Base-by-base conservation (phyloP, 257 asterid species). In the Vinca minor region DNA sequence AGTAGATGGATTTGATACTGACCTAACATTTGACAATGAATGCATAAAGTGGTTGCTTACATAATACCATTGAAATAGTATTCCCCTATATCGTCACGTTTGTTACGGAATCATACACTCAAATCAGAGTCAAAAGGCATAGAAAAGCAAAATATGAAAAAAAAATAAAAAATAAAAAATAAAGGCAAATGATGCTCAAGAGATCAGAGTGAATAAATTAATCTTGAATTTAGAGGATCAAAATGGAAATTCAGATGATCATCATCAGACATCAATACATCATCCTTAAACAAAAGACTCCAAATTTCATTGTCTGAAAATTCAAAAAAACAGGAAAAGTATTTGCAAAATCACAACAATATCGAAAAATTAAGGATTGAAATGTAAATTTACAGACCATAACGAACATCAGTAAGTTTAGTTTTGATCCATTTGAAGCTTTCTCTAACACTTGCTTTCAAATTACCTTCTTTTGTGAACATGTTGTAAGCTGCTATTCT, bases 361-460 rank as follows among this genome's bases (percentile, higher is more conserved):
- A 5, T 1, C 34, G 34, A 59, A 38, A n/a, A n/a, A n/a, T n/a
- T n/a, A 18, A 59, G 21, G 46, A 44, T 31, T 8, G 62, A 17
- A 11, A 63, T n/a, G 55, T 31, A 32, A 34, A 20, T 31, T 62
- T 67, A 86, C 13, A 62, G 38, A 52, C 62, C 77, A 44, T 76
- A 81, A 59, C 88, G 83, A 3, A 85, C 63, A 62, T 84, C 78
- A 38, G 52, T 74, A 54, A 87, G 71, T 65, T 88, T 85, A 72
- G 82, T 73, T 69, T 88, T 88, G 82, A 85, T 77, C 96, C 96
- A 88, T 76, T 80, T 88, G 83, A 85, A 82, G 69, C 94, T 82
- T 54, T 70, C 91, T 59, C 86, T 82, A 31, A 88, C 67, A 26
- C 83, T 78, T 14, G 94, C 74, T 73, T 88, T 87, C 50, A 87